Conservation (phyloP, 2,329 filamentous ascomycete species). For the Trichoderma sp. region DNA sequence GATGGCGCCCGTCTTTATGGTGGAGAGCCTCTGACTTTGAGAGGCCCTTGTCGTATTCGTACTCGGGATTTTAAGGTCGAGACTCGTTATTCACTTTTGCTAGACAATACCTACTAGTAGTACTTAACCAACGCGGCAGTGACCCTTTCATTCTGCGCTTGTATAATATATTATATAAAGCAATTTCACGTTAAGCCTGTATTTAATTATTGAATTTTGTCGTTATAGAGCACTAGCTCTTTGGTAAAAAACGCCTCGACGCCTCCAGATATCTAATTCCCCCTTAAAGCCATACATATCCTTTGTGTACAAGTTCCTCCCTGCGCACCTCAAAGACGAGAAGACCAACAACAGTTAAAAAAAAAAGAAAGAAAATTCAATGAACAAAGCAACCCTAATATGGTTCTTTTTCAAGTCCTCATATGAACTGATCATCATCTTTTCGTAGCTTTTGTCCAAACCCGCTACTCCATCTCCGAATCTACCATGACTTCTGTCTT, state of each 20-base stretch:
- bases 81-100: background rate
- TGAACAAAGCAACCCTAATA: conserved; percentile 38
- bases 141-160: background rate
- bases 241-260: conserved; percentile 19
- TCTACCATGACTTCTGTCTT: conserved; percentile 43
- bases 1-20: conserved; percentile 27
- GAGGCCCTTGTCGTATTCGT: conserved; percentile 10
- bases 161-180: background rate
- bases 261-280: conserved; percentile 41
- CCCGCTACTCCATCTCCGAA: conserved; percentile 38
- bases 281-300: conserved; percentile 38
- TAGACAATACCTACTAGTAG: background rate
- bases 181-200: background rate
- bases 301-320: conserved; percentile 46
- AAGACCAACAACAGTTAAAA: conserved; percentile 41
- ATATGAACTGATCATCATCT: background rate
- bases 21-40: background rate
- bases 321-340: conserved; percentile 52
- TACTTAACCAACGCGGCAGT: background rate
- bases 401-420: background rate
- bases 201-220: background rate
- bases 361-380: conserved; percentile 33
- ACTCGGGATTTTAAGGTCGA: background rate
- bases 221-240: conserved; percentile 19
- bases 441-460: background rate